phyloP scores from a whole-genome alignment of 345 rosid species.

The Eucalyptus caleyi region DNA sequence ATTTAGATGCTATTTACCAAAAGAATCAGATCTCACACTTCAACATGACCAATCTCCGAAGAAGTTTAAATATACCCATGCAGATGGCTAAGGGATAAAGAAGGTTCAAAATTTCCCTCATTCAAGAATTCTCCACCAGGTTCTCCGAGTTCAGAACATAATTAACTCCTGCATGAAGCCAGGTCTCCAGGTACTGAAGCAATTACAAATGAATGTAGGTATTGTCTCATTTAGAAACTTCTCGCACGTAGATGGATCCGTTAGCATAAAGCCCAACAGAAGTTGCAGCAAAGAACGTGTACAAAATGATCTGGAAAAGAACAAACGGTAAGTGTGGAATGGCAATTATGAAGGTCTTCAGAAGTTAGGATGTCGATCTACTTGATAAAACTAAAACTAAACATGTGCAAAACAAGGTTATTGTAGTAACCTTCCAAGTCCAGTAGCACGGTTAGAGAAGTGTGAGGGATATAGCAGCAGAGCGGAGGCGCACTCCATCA shows the following conservation, averaged over 20 bases:
- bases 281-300: background rate
- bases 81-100: background rate
- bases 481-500: slow-evolving; percentile 69
- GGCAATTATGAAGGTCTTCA: background rate
- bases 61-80: background rate
- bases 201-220: background rate
- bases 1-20: background rate
- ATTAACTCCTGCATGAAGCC: background rate
- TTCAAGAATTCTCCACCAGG: background rate
- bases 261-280: background rate
- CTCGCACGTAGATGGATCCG: background rate
- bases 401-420: background rate
- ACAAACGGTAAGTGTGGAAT: background rate
- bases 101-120: background rate
- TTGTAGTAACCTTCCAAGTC: background rate
- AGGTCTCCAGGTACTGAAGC: background rate
- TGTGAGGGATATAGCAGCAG: slow-evolving; percentile 68
- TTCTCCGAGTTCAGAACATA: background rate
- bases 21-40: background rate
- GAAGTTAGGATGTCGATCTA: background rate
- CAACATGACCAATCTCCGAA: background rate
- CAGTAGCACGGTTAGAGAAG: slow-evolving; percentile 14
- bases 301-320: background rate
- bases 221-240: background rate
- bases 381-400: background rate